Evolutionary conservation across 257 asterid genomes (phyloP).

Genomic region (Solanum etuberosum): DNA sequence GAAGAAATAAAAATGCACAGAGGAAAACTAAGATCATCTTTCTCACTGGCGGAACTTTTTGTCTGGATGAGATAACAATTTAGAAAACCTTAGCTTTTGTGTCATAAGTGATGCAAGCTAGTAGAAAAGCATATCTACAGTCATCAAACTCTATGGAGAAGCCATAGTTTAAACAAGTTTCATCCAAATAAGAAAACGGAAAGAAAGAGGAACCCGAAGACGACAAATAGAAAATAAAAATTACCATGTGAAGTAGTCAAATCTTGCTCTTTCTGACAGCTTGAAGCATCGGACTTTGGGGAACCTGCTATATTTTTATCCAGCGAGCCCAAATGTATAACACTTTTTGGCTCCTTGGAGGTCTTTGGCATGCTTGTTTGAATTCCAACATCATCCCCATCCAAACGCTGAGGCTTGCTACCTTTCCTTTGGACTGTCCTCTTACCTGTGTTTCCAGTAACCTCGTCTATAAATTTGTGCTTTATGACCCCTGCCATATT

Average conservation of each 20-base stretch:
- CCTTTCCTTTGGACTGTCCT: slow-evolving; percentile 60
- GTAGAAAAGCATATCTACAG: not conserved
- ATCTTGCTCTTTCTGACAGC: slow-evolving; percentile 41
- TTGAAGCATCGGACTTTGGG: slow-evolving; percentile 54
- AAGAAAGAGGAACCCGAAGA: not conserved
- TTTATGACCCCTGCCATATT: slow-evolving; percentile 36
- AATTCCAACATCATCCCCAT: slow-evolving; percentile 37
- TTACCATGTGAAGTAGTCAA: slow-evolving; percentile 55
- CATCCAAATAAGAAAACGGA: not conserved
- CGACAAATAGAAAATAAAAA: not conserved
- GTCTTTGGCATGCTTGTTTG: slow-evolving; percentile 30
- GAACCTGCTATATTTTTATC: slow-evolving; percentile 42
- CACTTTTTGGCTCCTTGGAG: slow-evolving; percentile 68
- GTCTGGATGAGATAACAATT: not conserved
- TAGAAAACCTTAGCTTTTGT: not conserved
- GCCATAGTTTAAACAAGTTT: not conserved
- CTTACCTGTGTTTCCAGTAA: slow-evolving; percentile 24
- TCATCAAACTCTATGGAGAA: not conserved
- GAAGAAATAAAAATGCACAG: not conserved
- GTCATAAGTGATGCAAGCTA: not conserved
- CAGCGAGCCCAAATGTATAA: slow-evolving; percentile 81
- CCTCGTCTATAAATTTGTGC: slow-evolving; percentile 48
- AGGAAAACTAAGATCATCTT: not conserved
- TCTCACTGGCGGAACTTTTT: not conserved
- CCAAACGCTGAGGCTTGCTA: slow-evolving; percentile 29